These are phyloP conservation scores for Lipomyces sp. DNA, from an alignment of 805 yeast genomes.

Conservation along the genomic window DNA sequence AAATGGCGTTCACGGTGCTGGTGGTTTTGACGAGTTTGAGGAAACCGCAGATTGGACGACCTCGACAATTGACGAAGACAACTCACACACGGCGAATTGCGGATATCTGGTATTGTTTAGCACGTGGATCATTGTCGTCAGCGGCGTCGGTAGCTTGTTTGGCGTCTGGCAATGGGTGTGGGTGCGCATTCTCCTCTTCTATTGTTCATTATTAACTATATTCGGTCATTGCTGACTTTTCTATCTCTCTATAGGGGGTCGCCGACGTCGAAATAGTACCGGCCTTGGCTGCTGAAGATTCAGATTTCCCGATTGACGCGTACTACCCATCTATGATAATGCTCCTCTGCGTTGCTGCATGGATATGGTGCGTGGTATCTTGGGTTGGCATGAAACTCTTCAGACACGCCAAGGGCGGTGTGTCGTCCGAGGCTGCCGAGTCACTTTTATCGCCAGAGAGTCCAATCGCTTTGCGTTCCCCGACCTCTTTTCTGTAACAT, in stretches of 20 bases:
- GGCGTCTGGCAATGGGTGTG: slow-evolving; percentile 30
- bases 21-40: too few species aligned
- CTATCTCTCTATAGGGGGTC: too few species aligned
- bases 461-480: not conserved
- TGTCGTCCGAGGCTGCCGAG: slow-evolving; percentile 17
- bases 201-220: not conserved
- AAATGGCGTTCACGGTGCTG: not conserved
- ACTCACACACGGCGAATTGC: slow-evolving; percentile 20
- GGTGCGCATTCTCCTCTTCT: slow-evolving; percentile 6
- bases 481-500: too few species aligned
- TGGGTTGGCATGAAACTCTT: slow-evolving; percentile 82
- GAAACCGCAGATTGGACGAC: too few species aligned
- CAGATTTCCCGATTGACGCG: slow-evolving; percentile 39
- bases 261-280: too few species aligned
- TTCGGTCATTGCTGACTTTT: too few species aligned
- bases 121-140: slow-evolving; percentile 23
- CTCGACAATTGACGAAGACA: not conserved
- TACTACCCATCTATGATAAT: slow-evolving; percentile 42
- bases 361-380: slow-evolving; percentile 70
- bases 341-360: slow-evolving; percentile 40
- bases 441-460: not conserved
- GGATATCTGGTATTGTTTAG: slow-evolving; percentile 28
- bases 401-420: slow-evolving; percentile 70
- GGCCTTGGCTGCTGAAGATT: too few species aligned
- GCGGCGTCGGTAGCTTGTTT: slow-evolving; percentile 27